Base-by-base conservation (phyloP, 2,329 filamentous ascomycete species). In the Trichoderma sp. region DNA sequence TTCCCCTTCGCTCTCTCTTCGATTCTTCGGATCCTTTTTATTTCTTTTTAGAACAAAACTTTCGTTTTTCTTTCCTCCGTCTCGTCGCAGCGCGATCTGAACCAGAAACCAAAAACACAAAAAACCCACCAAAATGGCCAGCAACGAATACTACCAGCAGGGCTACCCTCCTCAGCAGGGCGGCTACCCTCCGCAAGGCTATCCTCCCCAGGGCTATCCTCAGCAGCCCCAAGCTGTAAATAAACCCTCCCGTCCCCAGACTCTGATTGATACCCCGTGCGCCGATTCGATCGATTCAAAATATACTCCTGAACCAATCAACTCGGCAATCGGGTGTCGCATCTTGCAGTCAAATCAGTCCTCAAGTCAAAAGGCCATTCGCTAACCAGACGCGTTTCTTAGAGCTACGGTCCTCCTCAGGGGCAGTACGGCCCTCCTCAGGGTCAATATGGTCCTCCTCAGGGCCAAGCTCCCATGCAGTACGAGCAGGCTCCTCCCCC, bases 381-480 rank as follows among this genome's bases (percentile, higher is more conserved):
- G 67, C 67, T 69, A 62, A 69, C 57, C 13, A 53, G 39, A 53
- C 57, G 39, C 67, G 67, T n/a, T 64, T 53, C 47, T 7, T 69
- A 80, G 78, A 74, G 77, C 53, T 80, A 80, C 73, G 79, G 78
- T n/a, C 72, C 74, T 73, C 78, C 78, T 11, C 79, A 78, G 69
- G 78, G 76, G 34, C 77, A 78, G 72, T 80, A 80, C 63, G 76
- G 75, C 59, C 78, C 80, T 73, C 79, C 79, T 17, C 80, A 79
- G 63, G 80, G 79, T 59, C 76, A 79, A 62, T 77, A 77, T 55
- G 76, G 76, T 59, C 77, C 77, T 73, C 78, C 78, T 39, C 78
- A 78, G 59, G 80, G 73, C 76, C 81, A 84, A 75, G 79, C 80
- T 70, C 84, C 81, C 71, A 84, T 84, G 81, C 81, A 84, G 76